Evolutionary conservation across 371 early-diverging fungal genomes (phyloP), one percentile per base, ranked within the genome.

Genomic region (Mucor plumbeus): DNA sequence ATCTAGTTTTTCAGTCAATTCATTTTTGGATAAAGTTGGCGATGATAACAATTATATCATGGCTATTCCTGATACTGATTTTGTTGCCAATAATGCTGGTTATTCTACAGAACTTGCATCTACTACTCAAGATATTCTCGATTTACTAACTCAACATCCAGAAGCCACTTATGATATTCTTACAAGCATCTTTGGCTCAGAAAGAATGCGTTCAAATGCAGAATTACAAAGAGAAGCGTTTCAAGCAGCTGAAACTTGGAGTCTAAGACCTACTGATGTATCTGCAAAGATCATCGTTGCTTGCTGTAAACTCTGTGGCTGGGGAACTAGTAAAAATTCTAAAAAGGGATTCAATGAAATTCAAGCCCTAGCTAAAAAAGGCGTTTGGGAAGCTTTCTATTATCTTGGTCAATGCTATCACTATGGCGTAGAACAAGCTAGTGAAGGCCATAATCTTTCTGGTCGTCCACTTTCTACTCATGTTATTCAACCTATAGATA

Each of bases 371-470:
- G 81, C 80, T 11, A 56, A 72, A 19, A 68, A 67, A 35, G 72
- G 69, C 9, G 71, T 67, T 19, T 77, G 75, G 73, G 74, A 84
- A 56, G 77, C 84, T 21, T 81, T 66, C 48, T 78, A 75, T 50
- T 77, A 75, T 26, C 61, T 84, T 9, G 84, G 74, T 9, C 68
- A 72, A 50, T 81, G 80, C 40, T 84, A 76, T 47, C 69, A 70
- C 36, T 67, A 77, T 19, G 83, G 83, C 35, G 69, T 80, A 10
- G 62, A 65, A 13, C 59, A 67, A 35, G 50, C 53, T 9, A 36
- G 15, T 7, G 65, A 65, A 39, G 38, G 57, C 34, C 43, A 54
- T 34, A 58, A 33, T 48, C 41, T 54, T 10, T 54, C 67, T 8
- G 39, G 63, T 13, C 21, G 47, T 17, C 63, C 31, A 26, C 47